These are phyloP conservation scores for Chrysoporthe deuterocubensis DNA, from an alignment of 2,329 filamentous ascomycete species.

Conservation along the genomic window DNA sequence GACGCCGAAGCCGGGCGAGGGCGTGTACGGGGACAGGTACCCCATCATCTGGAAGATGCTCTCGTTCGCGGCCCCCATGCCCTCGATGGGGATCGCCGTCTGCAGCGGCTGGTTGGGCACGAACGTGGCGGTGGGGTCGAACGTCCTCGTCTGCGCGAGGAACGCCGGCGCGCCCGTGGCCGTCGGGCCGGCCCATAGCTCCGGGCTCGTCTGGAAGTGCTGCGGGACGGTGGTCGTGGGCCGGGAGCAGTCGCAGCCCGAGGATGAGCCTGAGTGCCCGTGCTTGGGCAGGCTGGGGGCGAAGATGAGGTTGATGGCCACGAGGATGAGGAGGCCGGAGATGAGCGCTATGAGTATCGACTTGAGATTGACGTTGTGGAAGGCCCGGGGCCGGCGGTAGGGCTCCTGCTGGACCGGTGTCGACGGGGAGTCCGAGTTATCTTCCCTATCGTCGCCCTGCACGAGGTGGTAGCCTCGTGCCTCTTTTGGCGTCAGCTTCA, in stretches of 20 bases:
- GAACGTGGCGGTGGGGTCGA: conserved; percentile 67
- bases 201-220: conserved; percentile 65
- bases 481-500: conserved; percentile 26
- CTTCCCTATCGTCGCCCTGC: conserved; percentile 22
- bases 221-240: conserved; percentile 53
- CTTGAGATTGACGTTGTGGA: conserved; percentile 27
- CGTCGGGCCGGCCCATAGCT: conserved; percentile 67
- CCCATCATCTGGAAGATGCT: conserved; percentile 76
- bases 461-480: conserved; percentile 30
- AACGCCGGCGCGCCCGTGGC: conserved; percentile 73
- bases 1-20: conserved; percentile 74
- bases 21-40: conserved; percentile 70
- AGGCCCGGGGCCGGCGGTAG: conserved; percentile 24
- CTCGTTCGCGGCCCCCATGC: conserved; percentile 57
- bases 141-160: conserved; percentile 71
- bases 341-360: conserved; percentile 31
- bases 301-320: conserved; percentile 32
- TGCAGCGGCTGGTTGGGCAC: conserved; percentile 72
- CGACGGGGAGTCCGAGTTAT: conserved; percentile 19
- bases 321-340: conserved; percentile 31
- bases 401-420: conserved; percentile 16
- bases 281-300: conserved; percentile 29
- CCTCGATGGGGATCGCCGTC: conserved; percentile 69
- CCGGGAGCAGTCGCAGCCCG: conserved; percentile 16
- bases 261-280: conserved; percentile 13